Evolutionary conservation across 2,329 filamentous ascomycete genomes (phyloP), one percentile per base, ranked within the genome.

Genomic region (Fusarium anguioides): DNA sequence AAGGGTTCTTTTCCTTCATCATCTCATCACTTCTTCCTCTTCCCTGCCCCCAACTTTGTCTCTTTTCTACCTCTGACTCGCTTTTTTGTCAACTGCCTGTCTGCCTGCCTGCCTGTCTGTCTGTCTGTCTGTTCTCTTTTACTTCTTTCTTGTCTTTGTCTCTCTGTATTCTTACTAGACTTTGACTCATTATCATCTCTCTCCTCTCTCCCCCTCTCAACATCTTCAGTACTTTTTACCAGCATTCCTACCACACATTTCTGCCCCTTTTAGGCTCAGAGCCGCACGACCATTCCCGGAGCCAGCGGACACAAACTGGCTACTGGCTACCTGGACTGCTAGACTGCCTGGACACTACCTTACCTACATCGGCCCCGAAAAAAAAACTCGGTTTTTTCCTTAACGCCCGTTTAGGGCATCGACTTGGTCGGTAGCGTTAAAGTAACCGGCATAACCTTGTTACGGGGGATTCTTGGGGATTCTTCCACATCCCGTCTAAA

Each of bases 381-480:
- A 72, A 73, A 69, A 73, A 73, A 65, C 37, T 64, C 64, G 61
- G 61, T 58, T 69, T 65, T 74, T 70, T 42, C 66, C 69, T 72
- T 68, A 70, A 75, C 71, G 70, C 74, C 74, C 76, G 74, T 74
- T 74, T 77, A 76, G 72, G 72, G 71, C 72, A 74, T 59, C 69
- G 62, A 74, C 61, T 73, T 67, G 66, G 71, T 68, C 66, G 75
- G 63, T 77, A 72, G 59, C 47, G 63, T 78, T 77, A 72, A 66
- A 63, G 64, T 78, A 78, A 75, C 75, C 76, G 73, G 76, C 75
- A 79, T 79, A 79, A 76, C 73, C 77, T 78, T 78, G 73, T 78
- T 75, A 72, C 77, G 76, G 76, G 76, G 65, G 77, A 78, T 69
- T 75, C 68, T 61, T 62, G 59, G 64, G 64, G 66, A 64, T 72